Base-by-base conservation (phyloP, 805 yeast species). In the Candida succiphila region DNA sequence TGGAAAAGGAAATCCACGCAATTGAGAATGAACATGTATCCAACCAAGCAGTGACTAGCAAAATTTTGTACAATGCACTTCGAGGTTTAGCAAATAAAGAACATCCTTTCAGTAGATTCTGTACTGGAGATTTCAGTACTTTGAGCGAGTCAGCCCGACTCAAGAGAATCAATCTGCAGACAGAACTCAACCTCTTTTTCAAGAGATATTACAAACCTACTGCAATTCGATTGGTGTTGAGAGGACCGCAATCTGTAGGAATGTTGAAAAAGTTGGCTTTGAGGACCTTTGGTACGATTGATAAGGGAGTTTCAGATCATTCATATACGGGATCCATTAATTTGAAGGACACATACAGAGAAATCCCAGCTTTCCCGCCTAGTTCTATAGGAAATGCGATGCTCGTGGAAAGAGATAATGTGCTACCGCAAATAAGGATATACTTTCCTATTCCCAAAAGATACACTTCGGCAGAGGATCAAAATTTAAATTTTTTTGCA, bases 231-330 rank as follows among this genome's bases (percentile, higher is more conserved):
- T 33, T 81, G 17, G 84, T 78, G 2, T 42, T 82, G 5, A 64
- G 70, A 43, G 80, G 88, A 0, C 77, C 87, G 0, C 82, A 78
- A 36, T 74, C 88, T 0, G 41, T 79, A 23, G 76, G 75, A 41
- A 52, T 58, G 18, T 48, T 82, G 24, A 71, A 69, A 28, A 78
- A 72, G 43, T 37, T 75, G 14, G 77, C 76, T 0, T 27, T 61
- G 1, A 29, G 55, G 1, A 49, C 61, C 35, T 78, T 77, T 43
- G 48, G 59, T 14, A 56, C 50, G 22, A 46, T 72, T 8, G n/a
- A n/a, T n/a, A n/a, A n/a, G n/a, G n/a, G n/a, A n/a, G n/a, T n/a
- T n/a, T n/a, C n/a, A n/a, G n/a, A n/a, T n/a, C n/a, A n/a, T n/a
- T n/a, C n/a, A n/a, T n/a, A n/a, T n/a, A n/a, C n/a, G n/a, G n/a